Evolutionary conservation across 805 yeast genomes (phyloP).

Genomic region (Kodamaea kakaduensis): DNA sequence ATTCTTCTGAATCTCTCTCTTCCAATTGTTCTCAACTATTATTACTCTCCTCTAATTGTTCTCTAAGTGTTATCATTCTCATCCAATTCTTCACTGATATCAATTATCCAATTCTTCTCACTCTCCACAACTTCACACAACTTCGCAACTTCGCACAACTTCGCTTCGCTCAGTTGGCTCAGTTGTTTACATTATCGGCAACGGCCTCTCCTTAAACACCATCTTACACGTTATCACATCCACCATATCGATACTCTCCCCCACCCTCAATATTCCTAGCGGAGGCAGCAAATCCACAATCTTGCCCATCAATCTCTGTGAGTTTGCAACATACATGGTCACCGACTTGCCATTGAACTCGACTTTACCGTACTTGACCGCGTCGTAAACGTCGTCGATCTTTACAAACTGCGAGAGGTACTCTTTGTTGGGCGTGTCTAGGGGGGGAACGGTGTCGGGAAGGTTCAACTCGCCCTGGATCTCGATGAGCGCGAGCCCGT

Average conservation of each 20-base stretch:
- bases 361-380: conserved; percentile 49
- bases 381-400: conserved; percentile 35
- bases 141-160: too few species aligned
- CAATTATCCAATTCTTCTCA: too few species aligned
- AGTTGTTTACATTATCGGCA: conserved; percentile 62
- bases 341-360: conserved; percentile 47
- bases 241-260: conserved; percentile 47
- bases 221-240: conserved; percentile 59
- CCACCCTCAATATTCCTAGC: conserved; percentile 54
- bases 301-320: conserved; percentile 65
- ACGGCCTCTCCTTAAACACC: conserved; percentile 63
- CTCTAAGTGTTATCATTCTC: too few species aligned
- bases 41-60: too few species aligned
- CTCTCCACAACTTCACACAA: too few species aligned
- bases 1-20: too few species aligned
- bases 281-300: conserved; percentile 61
- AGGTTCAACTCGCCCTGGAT: conserved; percentile 70
- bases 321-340: conserved; percentile 59
- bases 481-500: conserved; percentile 60
- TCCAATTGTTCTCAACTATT: too few species aligned
- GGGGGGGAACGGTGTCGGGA: conserved; percentile 33
- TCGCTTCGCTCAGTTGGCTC: too few species aligned
- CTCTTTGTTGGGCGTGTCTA: conserved; percentile 21
- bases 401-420: conserved; percentile 33
- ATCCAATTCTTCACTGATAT: too few species aligned